Base-by-base conservation (phyloP, 345 rosid species). In the Sonneratia alba region DNA sequence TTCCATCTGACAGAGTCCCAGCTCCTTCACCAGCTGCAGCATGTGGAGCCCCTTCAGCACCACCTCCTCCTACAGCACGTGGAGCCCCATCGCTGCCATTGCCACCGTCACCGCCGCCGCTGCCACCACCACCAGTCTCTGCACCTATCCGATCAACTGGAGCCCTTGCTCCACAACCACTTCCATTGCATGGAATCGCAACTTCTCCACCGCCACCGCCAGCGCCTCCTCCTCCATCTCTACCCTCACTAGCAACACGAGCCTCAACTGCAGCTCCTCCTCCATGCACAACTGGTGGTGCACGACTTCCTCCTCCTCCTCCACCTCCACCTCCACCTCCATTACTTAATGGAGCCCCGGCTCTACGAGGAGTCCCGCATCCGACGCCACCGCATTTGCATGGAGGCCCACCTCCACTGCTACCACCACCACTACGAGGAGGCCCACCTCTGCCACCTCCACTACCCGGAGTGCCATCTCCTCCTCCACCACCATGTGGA, bases 361-460 rank as follows among this genome's bases (percentile, higher is more conserved):
- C 79, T 7, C 77, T 71, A 2, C 69, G 73, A 0, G 81, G 83
- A 5, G 83, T 82, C 0, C 82, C 83, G 19, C 79, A 81, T 1
- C 87, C 86, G 0, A 85, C 36, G 14, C 87, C 89, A 12, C 86
- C 82, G 3, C 85, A 83, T 0, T 81, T 79, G 36, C 14, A 34
- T 4, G 65, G 36, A 62, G 37, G 37, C 66, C 66, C 66, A 10
- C 85, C 89, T 12, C 86, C 84, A 3, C 86, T 81, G 69, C 71
- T 88, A 4, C 86, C 70, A 21, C 18, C 36, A 18, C 21, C 32
- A 2, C 87, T 15, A 77, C 78, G 24, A 61, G 59, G 45, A 45
- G 70, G 71, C 12, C 82, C 82, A 72, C 69, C 89, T 7, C 86
- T 63, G 21, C 51, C 51, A 47, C 51, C 51, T 13, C 13, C 15